phyloP scores from a whole-genome alignment of 176 grass and related monocot genomes.

The Panicum miliaceum region DNA sequence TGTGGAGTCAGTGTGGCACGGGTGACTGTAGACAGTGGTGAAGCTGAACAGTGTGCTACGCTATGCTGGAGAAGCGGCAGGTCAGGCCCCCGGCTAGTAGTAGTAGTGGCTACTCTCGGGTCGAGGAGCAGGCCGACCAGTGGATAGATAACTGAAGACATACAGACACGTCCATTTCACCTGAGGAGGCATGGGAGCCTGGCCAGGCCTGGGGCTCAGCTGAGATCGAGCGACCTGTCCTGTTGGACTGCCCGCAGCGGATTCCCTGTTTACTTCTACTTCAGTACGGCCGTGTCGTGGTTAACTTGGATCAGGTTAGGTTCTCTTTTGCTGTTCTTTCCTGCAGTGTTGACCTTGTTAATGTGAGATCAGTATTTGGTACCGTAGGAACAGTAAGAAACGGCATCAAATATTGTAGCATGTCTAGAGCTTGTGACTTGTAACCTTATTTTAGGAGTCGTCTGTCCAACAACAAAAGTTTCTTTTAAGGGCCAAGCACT shows the following conservation, averaged over 20 bases:
- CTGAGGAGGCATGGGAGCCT: constrained; percentile 23
- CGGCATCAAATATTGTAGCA: no score
- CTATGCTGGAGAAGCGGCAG: background rate
- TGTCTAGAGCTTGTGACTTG: no score
- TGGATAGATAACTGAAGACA: constrained; percentile 25
- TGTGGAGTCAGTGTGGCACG: constrained; percentile 29
- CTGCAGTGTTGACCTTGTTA: background rate
- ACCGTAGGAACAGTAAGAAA: no score
- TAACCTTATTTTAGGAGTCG: no score
- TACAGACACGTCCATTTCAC: constrained; percentile 29
- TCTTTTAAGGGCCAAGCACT: no score
- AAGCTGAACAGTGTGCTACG: background rate
- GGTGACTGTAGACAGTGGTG: background rate
- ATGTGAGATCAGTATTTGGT: no score
- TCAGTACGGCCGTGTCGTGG: background rate
- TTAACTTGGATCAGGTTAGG: background rate
- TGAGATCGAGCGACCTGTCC: background rate
- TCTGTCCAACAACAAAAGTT: no score
- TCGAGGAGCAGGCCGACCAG: background rate
- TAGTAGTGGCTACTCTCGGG: background rate
- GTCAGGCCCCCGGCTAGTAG: background rate
- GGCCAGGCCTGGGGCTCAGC: background rate
- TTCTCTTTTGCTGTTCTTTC: background rate
- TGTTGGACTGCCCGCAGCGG: background rate
- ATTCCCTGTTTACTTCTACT: background rate